Base-by-base conservation (phyloP, 2,329 filamentous ascomycete genomes). In the Penicillium sp. region DNA sequence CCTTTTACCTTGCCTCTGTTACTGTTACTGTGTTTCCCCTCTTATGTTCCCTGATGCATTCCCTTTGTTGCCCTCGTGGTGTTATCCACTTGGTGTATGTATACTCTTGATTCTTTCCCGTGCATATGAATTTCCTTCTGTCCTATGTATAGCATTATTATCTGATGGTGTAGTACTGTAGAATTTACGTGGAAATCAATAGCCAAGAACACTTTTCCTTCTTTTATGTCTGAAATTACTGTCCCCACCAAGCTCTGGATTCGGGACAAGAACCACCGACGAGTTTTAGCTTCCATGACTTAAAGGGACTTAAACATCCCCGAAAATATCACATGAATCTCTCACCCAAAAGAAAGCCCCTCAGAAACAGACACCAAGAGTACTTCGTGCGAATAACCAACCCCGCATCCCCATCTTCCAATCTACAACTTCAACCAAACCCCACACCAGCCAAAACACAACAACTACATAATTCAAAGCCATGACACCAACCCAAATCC, bases 41-140 rank as follows among this genome's bases (percentile, higher is more conserved):
- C 34, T 57, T 41, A 57, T 47, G 54, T 47, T 57, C 15, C 21
- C 9, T 53, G n/a, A 57, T 47, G 54, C 41, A 53, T 50, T 50
- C 33, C 46, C 38, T 40, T 43, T 43, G 21, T 47, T 47, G 54
- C 49, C 49, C 34, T 47, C 16, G 54, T 47, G 49, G 34, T 33
- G 10, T 40, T 29, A 46, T 57, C 41, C 54, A 45, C 49, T 41
- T 47, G 49, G 49, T 57, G 41, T 53, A 57, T 53, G 49, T 57
- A 57, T 57, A 57, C 54, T 56, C 40, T 36, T 46, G 48, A 19
- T 43, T 8, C 39, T 46, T 53, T 41, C n/a, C 27, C 40, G 40
- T 52, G 49, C 54, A 57, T 46, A 57, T 57, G 49, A 53, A 46
- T 41, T 41, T 43, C 49, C 47, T 57, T 53, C 21, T 41, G 27